Conservation (phyloP, 345 rosid species). For the Citrus australasica region DNA sequence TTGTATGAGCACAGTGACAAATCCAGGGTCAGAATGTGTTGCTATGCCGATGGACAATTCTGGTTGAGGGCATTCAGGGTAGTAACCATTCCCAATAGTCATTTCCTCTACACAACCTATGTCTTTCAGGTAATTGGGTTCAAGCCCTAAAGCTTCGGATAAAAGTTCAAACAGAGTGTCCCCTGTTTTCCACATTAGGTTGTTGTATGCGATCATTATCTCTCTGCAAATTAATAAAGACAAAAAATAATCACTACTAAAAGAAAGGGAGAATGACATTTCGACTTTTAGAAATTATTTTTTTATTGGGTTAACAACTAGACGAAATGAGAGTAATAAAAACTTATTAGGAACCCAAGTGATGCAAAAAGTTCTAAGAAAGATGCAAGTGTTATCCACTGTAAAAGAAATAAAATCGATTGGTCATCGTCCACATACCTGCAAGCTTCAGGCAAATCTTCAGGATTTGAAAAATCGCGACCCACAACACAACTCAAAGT, state of each 20-base stretch:
- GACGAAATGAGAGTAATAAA: too few relatives aligned
- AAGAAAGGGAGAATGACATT: neutral
- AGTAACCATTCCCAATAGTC: constrained; percentile 21
- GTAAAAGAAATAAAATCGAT: too few relatives aligned
- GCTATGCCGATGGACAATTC: constrained; percentile 29
- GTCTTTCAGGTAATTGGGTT: constrained; percentile 13
- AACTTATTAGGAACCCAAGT: too few relatives aligned
- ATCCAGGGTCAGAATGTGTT: constrained; percentile 27
- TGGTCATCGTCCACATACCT: neutral
- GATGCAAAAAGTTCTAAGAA: too few relatives aligned
- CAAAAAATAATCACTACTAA: neutral
- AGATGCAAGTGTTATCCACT: too few relatives aligned
- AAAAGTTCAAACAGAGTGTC: neutral
- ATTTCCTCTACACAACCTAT: constrained; percentile 26
- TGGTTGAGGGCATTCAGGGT: constrained; percentile 42
- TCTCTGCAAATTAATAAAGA: neutral
- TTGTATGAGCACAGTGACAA: constrained; percentile 33
- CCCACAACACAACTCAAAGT: neutral
- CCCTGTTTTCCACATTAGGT: neutral
- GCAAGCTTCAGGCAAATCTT: neutral
- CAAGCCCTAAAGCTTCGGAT: constrained; percentile 21
- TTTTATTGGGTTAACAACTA: too few relatives aligned
- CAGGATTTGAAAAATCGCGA: neutral
- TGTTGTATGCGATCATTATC: neutral
- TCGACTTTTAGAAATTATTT: too few relatives aligned